Evolutionary conservation across 306 rosid species (phyloP).

Genomic region (Phaseolus lunatus): DNA sequence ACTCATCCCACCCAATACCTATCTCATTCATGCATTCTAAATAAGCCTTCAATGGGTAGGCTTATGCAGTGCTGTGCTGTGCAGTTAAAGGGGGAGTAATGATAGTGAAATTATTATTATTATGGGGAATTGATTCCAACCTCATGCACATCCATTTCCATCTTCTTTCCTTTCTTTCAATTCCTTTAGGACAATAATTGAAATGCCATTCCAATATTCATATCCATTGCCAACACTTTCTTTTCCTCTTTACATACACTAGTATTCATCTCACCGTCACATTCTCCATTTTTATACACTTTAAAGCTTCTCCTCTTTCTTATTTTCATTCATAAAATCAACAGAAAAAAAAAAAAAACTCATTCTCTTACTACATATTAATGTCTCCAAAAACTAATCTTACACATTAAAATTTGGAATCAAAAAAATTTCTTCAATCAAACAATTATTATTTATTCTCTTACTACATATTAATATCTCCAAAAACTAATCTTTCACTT

Average conservation of each 20-base stretch:
- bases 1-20: not conserved
- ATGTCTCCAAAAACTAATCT: too few species aligned
- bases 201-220: constrained; percentile 88
- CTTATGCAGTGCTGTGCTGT: constrained; percentile 36
- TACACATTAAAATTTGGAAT: too few species aligned
- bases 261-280: not conserved
- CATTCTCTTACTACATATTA: too few species aligned
- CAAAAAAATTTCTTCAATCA: too few species aligned
- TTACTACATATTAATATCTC: too few species aligned
- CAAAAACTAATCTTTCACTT: too few species aligned
- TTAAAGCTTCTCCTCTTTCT: too few species aligned
- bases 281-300: not conserved
- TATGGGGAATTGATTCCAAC: constrained; percentile 61
- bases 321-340: too few species aligned
- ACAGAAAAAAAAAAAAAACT: too few species aligned
- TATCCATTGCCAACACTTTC: constrained; percentile 46
- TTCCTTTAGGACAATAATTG: constrained; percentile 73
- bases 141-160: constrained; percentile 58
- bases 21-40: constrained; percentile 31
- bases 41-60: constrained; percentile 62
- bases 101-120: constrained; percentile 20
- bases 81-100: constrained; percentile 33
- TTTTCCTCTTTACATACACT: constrained; percentile 11
- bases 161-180: constrained; percentile 48
- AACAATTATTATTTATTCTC: too few species aligned